Conservation (phyloP, 2,329 filamentous ascomycete species). For the Thelonectria rubi region DNA sequence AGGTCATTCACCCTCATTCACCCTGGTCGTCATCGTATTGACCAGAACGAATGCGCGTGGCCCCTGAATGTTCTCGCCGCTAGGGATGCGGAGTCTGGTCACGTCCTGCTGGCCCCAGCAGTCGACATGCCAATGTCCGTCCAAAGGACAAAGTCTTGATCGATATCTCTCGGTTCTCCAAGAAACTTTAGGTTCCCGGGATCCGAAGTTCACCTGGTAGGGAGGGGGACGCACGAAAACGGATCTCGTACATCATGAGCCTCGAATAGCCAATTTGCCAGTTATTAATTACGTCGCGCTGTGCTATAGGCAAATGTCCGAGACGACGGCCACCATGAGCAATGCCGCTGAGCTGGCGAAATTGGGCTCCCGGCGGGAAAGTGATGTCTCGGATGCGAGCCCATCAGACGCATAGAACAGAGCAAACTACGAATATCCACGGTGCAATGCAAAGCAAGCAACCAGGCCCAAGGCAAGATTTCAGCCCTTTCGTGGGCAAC, state of each 20-base stretch:
- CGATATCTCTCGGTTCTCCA: not conserved
- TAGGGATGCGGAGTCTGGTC: slow-evolving; percentile 1
- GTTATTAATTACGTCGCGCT: slow-evolving; percentile 36
- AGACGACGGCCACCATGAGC: slow-evolving; percentile 14
- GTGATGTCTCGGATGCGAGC: slow-evolving; percentile 12
- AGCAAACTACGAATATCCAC: slow-evolving; percentile 22
- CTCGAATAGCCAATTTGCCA: slow-evolving; percentile 37
- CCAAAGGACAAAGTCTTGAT: not conserved
- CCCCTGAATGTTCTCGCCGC: slow-evolving; percentile 14
- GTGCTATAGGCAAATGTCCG: slow-evolving; percentile 30
- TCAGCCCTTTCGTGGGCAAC: slow-evolving; percentile 31
- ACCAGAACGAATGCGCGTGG: slow-evolving; percentile 5
- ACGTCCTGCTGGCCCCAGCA: not conserved
- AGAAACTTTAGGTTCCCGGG: slow-evolving; percentile 23
- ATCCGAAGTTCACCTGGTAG: slow-evolving; percentile 9
- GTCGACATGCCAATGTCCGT: not conserved
- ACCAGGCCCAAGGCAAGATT: slow-evolving; percentile 24
- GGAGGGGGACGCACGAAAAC: slow-evolving; percentile 31
- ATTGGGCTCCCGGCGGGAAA: slow-evolving; percentile 26
- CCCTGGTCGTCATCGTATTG: slow-evolving; percentile 20
- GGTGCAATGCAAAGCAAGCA: not conserved
- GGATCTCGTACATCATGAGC: slow-evolving; percentile 33
- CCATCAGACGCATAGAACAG: slow-evolving; percentile 14
- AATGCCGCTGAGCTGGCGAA: slow-evolving; percentile 24
- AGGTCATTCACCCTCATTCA: slow-evolving; percentile 11